Conservation (phyloP, 768 basidiomycete species). For the Porphyrellus cyaneotinctus region DNA sequence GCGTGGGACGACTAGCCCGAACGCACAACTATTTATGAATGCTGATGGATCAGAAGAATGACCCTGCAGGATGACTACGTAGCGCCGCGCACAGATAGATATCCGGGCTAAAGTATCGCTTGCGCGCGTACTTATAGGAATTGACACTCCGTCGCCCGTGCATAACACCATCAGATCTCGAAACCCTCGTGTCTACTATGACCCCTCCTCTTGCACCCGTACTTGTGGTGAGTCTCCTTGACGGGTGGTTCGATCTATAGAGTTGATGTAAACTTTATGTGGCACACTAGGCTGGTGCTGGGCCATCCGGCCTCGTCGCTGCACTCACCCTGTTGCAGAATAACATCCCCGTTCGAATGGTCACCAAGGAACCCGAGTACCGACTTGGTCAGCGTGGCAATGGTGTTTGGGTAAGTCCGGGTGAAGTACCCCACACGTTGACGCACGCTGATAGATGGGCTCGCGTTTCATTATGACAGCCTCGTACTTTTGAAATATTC, state of each 20-base stretch:
- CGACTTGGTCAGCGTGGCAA: conserved; percentile 37
- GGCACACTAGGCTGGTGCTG: conserved; percentile 23
- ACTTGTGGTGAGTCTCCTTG: conserved; percentile 16
- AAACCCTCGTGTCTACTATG: conserved; percentile 10
- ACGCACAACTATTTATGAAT: neutral
- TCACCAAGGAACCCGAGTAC: conserved; percentile 41
- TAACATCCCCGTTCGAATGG: conserved; percentile 46
- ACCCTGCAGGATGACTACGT: no score
- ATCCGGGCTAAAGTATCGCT: neutral
- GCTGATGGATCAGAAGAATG: no score
- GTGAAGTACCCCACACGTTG: neutral
- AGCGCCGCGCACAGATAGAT: neutral
- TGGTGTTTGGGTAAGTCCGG: conserved; percentile 35
- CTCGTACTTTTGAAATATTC: conserved; percentile 42
- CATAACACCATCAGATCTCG: no score
- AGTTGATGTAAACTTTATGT: neutral
- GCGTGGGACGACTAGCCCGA: no score
- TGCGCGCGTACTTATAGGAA: neutral
- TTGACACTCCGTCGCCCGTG: neutral
- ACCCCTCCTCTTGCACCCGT: conserved; percentile 11
- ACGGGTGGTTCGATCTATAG: neutral
- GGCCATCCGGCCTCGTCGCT: conserved; percentile 29
- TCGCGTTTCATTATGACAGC: conserved; percentile 4
- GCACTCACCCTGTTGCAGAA: conserved; percentile 38
- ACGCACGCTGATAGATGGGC: neutral